Base-by-base conservation (phyloP, 106 monocot genomes). In the Dendrobium catenatum region DNA sequence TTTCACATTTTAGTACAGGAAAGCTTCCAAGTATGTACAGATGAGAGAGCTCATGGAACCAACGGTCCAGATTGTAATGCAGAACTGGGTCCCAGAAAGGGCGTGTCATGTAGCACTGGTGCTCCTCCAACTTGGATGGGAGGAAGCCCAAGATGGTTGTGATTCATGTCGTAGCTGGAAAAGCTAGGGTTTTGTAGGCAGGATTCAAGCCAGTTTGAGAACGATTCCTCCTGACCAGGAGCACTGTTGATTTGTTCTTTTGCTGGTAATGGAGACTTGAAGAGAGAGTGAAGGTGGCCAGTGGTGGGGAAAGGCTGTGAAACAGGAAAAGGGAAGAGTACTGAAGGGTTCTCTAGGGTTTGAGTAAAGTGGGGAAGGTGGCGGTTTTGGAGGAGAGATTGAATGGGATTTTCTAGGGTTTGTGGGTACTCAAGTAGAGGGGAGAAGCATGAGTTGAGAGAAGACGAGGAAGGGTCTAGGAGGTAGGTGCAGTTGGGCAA, bases 371-470 rank as follows among this genome's bases (percentile, higher is more conserved):
- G 51, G 13, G 61, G 81, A 81, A 46, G 72, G 56, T 78, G 64
- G 70, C 66, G 59, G 40, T 44, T 82, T 77, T 68, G 68, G 44
- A 84, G 66, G 47, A 90, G 75, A 64, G 80, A 80, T 73, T 88
- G 88, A 55, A 85, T 81, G 49, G 86, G 85, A 82, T 42, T 78
- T 80, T 87, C 87, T 74, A 83, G 80, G 87, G 79, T 81, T 88
- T 84, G 84, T 29, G 82, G 77, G 29, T 86, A 83, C 4, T 80
- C 81, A n/a, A 80, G 76, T 4, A 72, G 74, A 49, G 79, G 29
- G 49, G 49, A 79, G 48, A 79, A 51, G 76, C 42, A 78, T 24
- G 85, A 44, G 76, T 33, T 40, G 24, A 78, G 61, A 55, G 88
- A 46, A 29, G 83, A 31, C 11, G 84, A 82, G 8, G 86, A 68